A percentile compares a stretch with the other conserved stretches of the same genome.
These are phyloP conservation scores for Withania somnifera DNA, from an alignment of 305 asterid species.

Conservation along the genomic window DNA sequence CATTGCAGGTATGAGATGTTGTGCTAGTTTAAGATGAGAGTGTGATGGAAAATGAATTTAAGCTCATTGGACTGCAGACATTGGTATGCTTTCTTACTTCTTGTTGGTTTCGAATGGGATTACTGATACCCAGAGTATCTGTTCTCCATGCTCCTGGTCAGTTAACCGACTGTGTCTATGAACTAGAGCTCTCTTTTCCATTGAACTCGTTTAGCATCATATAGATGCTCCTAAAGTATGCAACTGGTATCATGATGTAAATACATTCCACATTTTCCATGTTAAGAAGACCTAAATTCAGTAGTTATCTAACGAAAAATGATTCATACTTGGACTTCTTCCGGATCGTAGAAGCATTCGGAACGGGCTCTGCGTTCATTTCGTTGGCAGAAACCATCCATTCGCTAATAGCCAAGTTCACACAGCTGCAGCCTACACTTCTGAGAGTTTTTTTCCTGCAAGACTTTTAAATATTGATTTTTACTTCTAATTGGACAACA, in stretches of 20 bases:
- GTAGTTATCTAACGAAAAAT: not conserved
- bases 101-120: not conserved
- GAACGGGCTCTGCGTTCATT: too few species aligned
- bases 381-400: too few species aligned
- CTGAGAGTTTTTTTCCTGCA: not conserved
- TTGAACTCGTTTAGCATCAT: not conserved
- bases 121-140: not conserved
- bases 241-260: not conserved
- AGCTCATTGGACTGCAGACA: slow-evolving; percentile 45
- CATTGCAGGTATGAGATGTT: slow-evolving; percentile 54
- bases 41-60: slow-evolving; percentile 40
- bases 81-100: slow-evolving; percentile 29
- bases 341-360: too few species aligned
- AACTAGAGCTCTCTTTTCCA: not conserved
- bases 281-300: not conserved
- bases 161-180: not conserved
- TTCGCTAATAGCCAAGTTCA: not conserved
- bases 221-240: not conserved
- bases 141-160: not conserved
- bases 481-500: not conserved
- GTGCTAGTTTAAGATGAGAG: slow-evolving; percentile 43
- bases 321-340: not conserved
- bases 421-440: not conserved
- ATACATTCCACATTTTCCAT: not conserved
- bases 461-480: not conserved